phyloP scores from a whole-genome alignment of 164 flowering plant genomes.

The Akebia trifoliata region DNA sequence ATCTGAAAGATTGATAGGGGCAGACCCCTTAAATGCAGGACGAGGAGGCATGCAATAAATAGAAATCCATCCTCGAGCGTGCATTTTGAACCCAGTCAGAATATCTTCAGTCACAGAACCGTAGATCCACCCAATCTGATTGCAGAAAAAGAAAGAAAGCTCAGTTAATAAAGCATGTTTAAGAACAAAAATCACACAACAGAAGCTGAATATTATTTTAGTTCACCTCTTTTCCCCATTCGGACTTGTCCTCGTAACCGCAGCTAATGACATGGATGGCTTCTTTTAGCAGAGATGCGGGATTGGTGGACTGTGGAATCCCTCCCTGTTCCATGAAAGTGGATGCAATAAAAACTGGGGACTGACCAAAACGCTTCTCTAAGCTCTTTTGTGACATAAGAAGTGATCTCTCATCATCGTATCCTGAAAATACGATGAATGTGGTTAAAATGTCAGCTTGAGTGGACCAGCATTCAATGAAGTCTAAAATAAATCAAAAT shows the following conservation, averaged over 20 bases:
- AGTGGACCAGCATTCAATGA: too few relatives aligned
- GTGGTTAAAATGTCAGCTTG: constrained; percentile 1
- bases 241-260: constrained; percentile 94
- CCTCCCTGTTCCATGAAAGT: constrained; percentile 97
- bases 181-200: neutral
- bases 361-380: constrained; percentile 97
- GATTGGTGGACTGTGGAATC: constrained; percentile 88
- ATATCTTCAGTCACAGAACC: constrained; percentile 99
- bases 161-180: neutral
- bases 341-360: constrained; percentile 92
- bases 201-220: neutral
- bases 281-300: constrained; percentile 84
- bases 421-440: constrained; percentile 45
- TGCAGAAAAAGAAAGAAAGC: constrained; percentile 3
- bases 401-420: constrained; percentile 86
- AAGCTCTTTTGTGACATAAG: constrained; percentile 95
- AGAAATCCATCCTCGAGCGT: constrained; percentile 97
- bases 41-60: constrained; percentile 95
- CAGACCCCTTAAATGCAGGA: constrained; percentile 98
- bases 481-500: neutral
- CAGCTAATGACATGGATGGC: constrained; percentile 99
- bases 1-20: constrained; percentile 99
- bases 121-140: constrained; percentile 98
- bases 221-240: constrained; percentile 99
- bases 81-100: constrained; percentile 98